These are phyloP conservation scores for Peronospora belbahrii DNA, from an alignment of 352 stramenopile genomes.

Conservation along the genomic window DNA sequence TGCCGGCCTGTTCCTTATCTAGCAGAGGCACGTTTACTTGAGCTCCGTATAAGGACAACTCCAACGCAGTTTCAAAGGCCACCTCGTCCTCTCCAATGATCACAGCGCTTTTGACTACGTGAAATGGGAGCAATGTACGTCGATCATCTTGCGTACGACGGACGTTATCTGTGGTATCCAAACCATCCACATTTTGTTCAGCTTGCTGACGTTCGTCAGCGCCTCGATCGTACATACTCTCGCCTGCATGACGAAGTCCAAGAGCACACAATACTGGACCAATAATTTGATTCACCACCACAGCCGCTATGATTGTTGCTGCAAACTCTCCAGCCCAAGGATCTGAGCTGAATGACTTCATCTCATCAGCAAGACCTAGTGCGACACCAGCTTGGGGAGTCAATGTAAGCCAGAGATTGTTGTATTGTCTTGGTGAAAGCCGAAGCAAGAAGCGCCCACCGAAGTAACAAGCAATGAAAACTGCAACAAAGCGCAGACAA, in stretches of 20 bases:
- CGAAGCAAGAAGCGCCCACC: slow-evolving; percentile 55
- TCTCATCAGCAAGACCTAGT: slow-evolving; percentile 50
- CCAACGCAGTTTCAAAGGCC: slow-evolving; percentile 53
- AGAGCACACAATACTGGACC: slow-evolving; percentile 55
- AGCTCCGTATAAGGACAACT: slow-evolving; percentile 57
- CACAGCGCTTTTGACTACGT: slow-evolving; percentile 42
- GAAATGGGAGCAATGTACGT: slow-evolving; percentile 37
- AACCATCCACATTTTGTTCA: slow-evolving; percentile 3
- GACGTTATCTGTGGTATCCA: slow-evolving; percentile 9
- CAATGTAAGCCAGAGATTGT: slow-evolving; percentile 71
- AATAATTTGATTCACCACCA: slow-evolving; percentile 71
- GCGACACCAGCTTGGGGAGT: slow-evolving; percentile 63
- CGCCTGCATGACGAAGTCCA: slow-evolving; percentile 41
- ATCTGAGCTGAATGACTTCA: slow-evolving; percentile 40
- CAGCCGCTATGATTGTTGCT: slow-evolving; percentile 53
- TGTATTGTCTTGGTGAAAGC: slow-evolving; percentile 52
- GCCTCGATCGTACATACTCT: slow-evolving; percentile 32
- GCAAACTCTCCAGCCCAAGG: slow-evolving; percentile 52
- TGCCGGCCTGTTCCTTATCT: slow-evolving; percentile 44
- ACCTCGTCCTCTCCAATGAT: slow-evolving; percentile 58
- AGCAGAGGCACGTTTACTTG: slow-evolving; percentile 53
- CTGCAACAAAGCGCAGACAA: slow-evolving; percentile 39
- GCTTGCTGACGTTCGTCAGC: slow-evolving; percentile 3
- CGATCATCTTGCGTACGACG: slow-evolving; percentile 26
- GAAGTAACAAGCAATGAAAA: slow-evolving; percentile 59